phyloP scores from a whole-genome alignment of 305 asterid species.

The Ajuga reptans region DNA sequence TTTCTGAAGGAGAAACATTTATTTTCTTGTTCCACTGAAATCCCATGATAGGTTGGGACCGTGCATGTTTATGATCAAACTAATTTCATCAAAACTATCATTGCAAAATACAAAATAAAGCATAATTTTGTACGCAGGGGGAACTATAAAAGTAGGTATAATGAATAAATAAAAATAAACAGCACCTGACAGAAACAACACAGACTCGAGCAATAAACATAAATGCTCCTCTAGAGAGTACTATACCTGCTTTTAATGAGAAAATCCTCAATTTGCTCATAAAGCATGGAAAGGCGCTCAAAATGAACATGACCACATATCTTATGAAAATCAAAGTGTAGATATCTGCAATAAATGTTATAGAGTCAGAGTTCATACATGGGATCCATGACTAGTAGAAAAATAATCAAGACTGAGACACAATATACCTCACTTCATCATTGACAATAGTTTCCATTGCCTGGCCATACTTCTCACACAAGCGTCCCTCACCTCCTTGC shows the following conservation, averaged over 20 bases:
- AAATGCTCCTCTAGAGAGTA: slow-evolving; percentile 16
- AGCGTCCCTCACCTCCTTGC: slow-evolving; percentile 95
- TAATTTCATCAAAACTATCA: slow-evolving; percentile 12
- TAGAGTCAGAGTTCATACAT: slow-evolving; percentile 18
- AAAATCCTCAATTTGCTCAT: slow-evolving; percentile 89
- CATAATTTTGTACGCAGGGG: not conserved
- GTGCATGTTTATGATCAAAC: not conserved
- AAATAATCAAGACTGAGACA: slow-evolving; percentile 17
- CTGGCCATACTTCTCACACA: slow-evolving; percentile 63
- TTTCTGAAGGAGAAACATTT: not conserved
- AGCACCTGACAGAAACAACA: slow-evolving; percentile 8
- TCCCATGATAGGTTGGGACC: not conserved
- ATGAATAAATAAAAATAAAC: not conserved
- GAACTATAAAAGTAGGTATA: not conserved
- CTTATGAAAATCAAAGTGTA: slow-evolving; percentile 95
- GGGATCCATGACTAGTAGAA: slow-evolving; percentile 14
- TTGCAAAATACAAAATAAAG: slow-evolving; percentile 9
- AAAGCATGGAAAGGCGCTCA: slow-evolving; percentile 89
- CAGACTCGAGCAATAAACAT: slow-evolving; percentile 13
- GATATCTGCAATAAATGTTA: slow-evolving; percentile 53
- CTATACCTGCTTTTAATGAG: slow-evolving; percentile 87
- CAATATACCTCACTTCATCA: slow-evolving; percentile 82
- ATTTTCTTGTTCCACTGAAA: not conserved
- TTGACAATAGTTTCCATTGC: slow-evolving; percentile 64
- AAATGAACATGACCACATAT: slow-evolving; percentile 97